Evolutionary conservation across 2,329 filamentous ascomycete species (phyloP), one percentile per base, ranked within the genome.

Genomic region (Zasmidium citrigriseum): DNA sequence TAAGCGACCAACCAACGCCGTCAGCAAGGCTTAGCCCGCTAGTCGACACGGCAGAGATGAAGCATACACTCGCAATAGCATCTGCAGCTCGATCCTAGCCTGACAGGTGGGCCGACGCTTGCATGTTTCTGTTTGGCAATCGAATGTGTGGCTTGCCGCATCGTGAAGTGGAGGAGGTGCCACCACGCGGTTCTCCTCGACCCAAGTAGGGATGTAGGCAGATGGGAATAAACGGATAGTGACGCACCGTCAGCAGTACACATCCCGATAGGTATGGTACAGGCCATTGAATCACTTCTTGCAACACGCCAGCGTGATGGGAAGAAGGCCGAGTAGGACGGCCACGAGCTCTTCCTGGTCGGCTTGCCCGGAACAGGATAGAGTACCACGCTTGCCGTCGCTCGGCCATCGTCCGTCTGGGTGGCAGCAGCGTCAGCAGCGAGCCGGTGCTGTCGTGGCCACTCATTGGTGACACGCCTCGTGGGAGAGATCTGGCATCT

Each of bases 161-260:
- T 45, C 50, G 50, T 52, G 50, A 52, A 52, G 50, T 45, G 34
- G 50, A 52, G n/a, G 29, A 52, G 5, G 46, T 49, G 14, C 29
- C 27, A 44, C 34, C 24, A 21, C 25, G 25, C 10, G 47, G 9
- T 18, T 46, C 44, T 20, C 9, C 22, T 49, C 47, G 12, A 18
- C 47, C 23, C 14, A n/a, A 12, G n/a, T 10, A 9, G 47, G 24
- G 3, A 27, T 5, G 47, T 49, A 25, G 47, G 34, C 34, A 41
- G 23, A 21, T 25, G 23, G 20, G 3, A n/a, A 47, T 22, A 22
- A 20, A 10, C 18, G 47, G 21, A 49, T 25, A 16, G 24, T 24
- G 24, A 18, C 23, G 47, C 47, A 27, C 47, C 22, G 22, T 49
- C 47, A 49, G 24, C 23, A 49, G 9, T 10, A 27, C 16, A 27